A percentile compares a stretch with the other conserved stretches of the same genome.
These are phyloP conservation scores for Linum usitatissimum DNA, from an alignment of 345 rosid species.

Conservation along the genomic window DNA sequence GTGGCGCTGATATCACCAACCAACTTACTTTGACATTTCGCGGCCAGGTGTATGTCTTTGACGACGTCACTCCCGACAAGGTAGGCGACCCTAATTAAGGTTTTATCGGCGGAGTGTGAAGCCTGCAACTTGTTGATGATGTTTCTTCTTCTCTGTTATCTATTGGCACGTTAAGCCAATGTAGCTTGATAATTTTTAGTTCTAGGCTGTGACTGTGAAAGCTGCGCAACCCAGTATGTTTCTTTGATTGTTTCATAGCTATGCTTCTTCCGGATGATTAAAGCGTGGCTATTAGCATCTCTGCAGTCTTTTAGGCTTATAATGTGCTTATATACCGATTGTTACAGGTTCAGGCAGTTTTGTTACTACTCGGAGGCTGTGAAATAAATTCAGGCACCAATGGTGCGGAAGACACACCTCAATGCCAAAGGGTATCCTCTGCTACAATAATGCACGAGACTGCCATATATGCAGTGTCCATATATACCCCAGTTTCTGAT, in stretches of 20 bases:
- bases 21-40: slow-evolving; percentile 41
- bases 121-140: neutral
- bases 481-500: neutral
- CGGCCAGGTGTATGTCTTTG: slow-evolving; percentile 43
- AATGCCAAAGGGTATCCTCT: slow-evolving; percentile 42
- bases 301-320: neutral
- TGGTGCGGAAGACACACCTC: slow-evolving; percentile 44
- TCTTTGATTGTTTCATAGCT: neutral
- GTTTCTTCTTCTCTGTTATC: neutral
- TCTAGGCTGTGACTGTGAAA: neutral
- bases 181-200: neutral
- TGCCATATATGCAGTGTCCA: neutral
- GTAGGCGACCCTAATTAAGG: slow-evolving; percentile 6
- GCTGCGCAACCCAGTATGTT: neutral
- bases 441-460: neutral
- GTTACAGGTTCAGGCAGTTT: slow-evolving; percentile 65
- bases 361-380: slow-evolving; percentile 63
- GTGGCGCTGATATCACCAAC: slow-evolving; percentile 15
- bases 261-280: neutral
- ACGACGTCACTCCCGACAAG: slow-evolving; percentile 39
- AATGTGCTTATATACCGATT: neutral
- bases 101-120: neutral
- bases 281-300: neutral
- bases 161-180: neutral
- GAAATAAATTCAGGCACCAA: slow-evolving; percentile 56